Conservation (phyloP, 495 filamentous ascomycete species). For the Penicillium samsonianum region DNA sequence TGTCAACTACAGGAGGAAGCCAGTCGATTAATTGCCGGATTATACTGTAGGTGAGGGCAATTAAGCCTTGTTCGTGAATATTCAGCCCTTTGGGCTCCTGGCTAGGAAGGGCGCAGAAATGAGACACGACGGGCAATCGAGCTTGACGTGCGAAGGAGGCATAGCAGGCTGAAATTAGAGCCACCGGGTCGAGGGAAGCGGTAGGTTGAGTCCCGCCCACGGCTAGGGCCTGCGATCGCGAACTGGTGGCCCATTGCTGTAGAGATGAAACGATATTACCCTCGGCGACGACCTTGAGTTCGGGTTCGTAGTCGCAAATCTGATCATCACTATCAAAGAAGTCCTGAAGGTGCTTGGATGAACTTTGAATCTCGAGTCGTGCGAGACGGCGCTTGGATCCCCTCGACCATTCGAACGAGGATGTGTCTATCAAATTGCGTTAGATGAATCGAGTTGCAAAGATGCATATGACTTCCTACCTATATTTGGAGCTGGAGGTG, state of each 20-base stretch:
- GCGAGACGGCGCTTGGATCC: slow-evolving; percentile 44
- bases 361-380: slow-evolving; percentile 43
- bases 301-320: slow-evolving; percentile 34
- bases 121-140: slow-evolving; percentile 44
- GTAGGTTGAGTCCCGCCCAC: slow-evolving; percentile 39
- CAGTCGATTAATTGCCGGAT: slow-evolving; percentile 51
- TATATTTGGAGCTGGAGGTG: slow-evolving; percentile 36
- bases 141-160: slow-evolving; percentile 37
- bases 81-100: slow-evolving; percentile 30
- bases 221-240: slow-evolving; percentile 42
- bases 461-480: slow-evolving; percentile 26
- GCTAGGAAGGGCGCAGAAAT: slow-evolving; percentile 42
- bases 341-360: slow-evolving; percentile 44
- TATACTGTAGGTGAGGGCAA: slow-evolving; percentile 49
- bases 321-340: slow-evolving; percentile 47
- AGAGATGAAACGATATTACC: slow-evolving; percentile 37
- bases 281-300: slow-evolving; percentile 36
- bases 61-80: slow-evolving; percentile 37
- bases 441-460: slow-evolving; percentile 13
- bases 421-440: slow-evolving; percentile 24
- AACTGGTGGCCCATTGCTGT: slow-evolving; percentile 41
- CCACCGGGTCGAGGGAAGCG: slow-evolving; percentile 33
- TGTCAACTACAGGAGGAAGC: slow-evolving; percentile 44
- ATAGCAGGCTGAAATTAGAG: slow-evolving; percentile 43
- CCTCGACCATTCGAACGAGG: slow-evolving; percentile 35